phyloP scores from a whole-genome alignment of 257 asterid genomes.

The Solanum peruvianum region DNA sequence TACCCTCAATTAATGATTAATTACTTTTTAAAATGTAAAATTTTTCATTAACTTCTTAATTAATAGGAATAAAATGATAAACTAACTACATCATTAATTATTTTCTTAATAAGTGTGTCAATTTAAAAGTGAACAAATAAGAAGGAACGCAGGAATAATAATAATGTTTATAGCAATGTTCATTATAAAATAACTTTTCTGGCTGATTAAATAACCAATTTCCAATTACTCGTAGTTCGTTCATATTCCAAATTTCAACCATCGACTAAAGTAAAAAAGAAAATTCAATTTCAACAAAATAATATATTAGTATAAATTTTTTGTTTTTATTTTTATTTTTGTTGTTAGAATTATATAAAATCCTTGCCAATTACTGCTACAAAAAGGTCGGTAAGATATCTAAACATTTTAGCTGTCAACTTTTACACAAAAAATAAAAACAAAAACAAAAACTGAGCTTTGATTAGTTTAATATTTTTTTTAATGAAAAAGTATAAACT shows the following conservation, averaged over 20 bases:
- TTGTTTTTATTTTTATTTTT: background rate
- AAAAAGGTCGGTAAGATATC: background rate
- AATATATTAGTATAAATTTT: background rate
- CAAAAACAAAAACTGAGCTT: background rate
- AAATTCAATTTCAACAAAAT: background rate
- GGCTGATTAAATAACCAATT: background rate
- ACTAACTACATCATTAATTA: too few species aligned
- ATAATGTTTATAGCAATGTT: background rate
- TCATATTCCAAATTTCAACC: background rate
- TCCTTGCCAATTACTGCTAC: background rate
- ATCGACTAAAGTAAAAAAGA: background rate
- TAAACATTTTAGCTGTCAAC: background rate
- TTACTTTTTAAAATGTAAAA: too few species aligned
- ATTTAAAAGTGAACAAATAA: too few species aligned
- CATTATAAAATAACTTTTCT: background rate
- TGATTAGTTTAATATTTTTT: background rate
- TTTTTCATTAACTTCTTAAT: too few species aligned
- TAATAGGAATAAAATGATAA: too few species aligned
- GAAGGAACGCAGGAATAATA: too few species aligned
- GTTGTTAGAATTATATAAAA: background rate
- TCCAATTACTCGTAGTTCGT: too few species aligned
- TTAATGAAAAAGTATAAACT: background rate
- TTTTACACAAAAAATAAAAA: background rate
- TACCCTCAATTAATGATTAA: too few species aligned
- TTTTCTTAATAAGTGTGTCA: too few species aligned